These are phyloP conservation scores for Trichoderma sp. DNA, from an alignment of 2,329 filamentous ascomycete genomes.

Conservation along the genomic window DNA sequence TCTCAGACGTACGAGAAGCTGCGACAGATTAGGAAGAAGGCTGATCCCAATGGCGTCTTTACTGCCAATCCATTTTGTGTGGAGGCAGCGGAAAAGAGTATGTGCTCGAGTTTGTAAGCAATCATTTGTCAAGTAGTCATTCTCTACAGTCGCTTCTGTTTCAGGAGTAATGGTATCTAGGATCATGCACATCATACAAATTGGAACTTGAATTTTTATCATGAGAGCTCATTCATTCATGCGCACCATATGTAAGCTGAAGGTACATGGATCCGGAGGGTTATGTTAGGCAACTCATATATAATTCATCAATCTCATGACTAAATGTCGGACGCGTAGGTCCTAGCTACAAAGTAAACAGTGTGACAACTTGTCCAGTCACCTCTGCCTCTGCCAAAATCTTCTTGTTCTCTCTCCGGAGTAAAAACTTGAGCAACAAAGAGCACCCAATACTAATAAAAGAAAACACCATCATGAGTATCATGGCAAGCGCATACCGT, in stretches of 20 bases:
- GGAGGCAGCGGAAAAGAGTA: background rate
- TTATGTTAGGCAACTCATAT: background rate
- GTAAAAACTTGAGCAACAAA: background rate
- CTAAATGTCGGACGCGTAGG: background rate
- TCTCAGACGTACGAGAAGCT: background rate
- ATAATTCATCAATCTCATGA: background rate
- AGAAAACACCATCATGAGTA: conserved; percentile 17
- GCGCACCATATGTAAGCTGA: background rate
- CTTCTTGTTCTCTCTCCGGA: conserved; percentile 11
- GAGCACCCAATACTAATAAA: conserved; percentile 14
- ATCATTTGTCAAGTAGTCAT: background rate
- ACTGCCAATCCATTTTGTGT: background rate
- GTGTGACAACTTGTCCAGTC: conserved; percentile 1
- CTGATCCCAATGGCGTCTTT: background rate
- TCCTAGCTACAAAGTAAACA: background rate
- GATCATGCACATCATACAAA: background rate
- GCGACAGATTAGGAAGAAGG: background rate
- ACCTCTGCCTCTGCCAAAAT: background rate
- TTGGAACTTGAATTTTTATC: background rate
- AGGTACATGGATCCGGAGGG: background rate
- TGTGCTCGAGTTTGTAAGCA: background rate
- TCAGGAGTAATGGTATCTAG: background rate
- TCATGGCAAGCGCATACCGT: conserved; percentile 44
- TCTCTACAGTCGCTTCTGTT: background rate
- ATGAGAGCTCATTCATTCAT: background rate